These are phyloP conservation scores for Acanthamoeba castellanii DNA, from an alignment of 208 protist genomes.

Conservation along the genomic window DNA sequence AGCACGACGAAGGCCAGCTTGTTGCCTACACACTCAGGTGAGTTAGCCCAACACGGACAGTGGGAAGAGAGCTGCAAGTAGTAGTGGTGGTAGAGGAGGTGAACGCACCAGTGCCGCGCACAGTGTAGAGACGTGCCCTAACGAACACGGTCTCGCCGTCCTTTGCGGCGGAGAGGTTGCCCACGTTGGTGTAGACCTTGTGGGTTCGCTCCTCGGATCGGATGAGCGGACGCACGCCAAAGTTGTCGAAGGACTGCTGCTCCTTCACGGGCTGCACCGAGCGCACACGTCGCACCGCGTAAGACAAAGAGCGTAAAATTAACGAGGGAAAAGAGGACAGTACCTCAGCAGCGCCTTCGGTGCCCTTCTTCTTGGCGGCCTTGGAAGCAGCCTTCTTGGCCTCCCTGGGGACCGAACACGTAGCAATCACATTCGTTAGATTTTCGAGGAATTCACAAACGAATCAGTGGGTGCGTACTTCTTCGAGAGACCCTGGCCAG, in stretches of 20 bases:
- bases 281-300: background rate
- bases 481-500: slow-evolving; percentile 47
- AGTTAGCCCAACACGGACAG: background rate
- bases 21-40: background rate
- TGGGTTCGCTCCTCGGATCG: background rate
- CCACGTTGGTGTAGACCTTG: slow-evolving; percentile 21
- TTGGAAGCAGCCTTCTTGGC: slow-evolving; percentile 54
- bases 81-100: background rate
- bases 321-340: background rate
- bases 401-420: background rate
- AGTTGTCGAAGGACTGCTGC: slow-evolving; percentile 64
- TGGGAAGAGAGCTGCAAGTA: background rate
- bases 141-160: slow-evolving; percentile 57
- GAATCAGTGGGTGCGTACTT: background rate
- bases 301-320: background rate
- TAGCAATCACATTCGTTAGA: background rate
- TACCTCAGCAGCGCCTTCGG: slow-evolving; percentile 10
- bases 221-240: slow-evolving; percentile 47
- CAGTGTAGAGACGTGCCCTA: slow-evolving; percentile 42
- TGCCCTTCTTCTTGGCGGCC: slow-evolving; percentile 50
- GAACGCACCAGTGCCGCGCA: slow-evolving; percentile 27
- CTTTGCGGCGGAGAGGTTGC: background rate
- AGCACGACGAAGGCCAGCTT: slow-evolving; percentile 65
- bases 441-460: background rate
- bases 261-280: background rate